These are phyloP conservation scores for Tubosaeta sp. DNA, from an alignment of 768 basidiomycete genomes.

Conservation along the genomic window DNA sequence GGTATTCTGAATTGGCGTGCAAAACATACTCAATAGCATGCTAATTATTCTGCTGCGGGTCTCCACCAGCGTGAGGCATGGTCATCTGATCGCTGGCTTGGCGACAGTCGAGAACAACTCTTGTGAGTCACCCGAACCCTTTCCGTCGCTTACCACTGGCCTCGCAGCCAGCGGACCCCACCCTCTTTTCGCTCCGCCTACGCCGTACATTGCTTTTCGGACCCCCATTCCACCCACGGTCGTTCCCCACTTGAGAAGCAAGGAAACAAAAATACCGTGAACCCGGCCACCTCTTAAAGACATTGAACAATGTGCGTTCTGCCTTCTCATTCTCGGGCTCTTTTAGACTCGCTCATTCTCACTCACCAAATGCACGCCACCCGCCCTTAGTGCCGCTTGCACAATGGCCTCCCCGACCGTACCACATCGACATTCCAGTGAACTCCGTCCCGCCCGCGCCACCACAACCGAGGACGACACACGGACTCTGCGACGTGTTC, in stretches of 20 bases:
- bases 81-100: slow-evolving; percentile 1
- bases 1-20: background rate
- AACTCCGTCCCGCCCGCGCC: slow-evolving; percentile 15
- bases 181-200: background rate
- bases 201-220: background rate
- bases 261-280: too few relatives aligned
- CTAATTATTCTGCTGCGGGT: slow-evolving; percentile 4
- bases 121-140: background rate
- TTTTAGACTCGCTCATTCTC: too few relatives aligned
- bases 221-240: background rate
- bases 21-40: background rate
- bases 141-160: too few relatives aligned
- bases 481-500: slow-evolving; percentile 50
- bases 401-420: slow-evolving; percentile 14
- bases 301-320: slow-evolving; percentile 7
- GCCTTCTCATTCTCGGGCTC: background rate
- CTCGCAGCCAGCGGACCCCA: background rate
- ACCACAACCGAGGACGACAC: slow-evolving; percentile 24
- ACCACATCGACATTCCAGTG: slow-evolving; percentile 3
- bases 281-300: too few relatives aligned
- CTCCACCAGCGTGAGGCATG: background rate
- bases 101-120: background rate
- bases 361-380: too few relatives aligned
- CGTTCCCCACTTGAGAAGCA: too few relatives aligned
- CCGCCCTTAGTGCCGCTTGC: background rate